Base-by-base conservation (phyloP, 208 protist species). In the Strigomonas oncopelti region DNA sequence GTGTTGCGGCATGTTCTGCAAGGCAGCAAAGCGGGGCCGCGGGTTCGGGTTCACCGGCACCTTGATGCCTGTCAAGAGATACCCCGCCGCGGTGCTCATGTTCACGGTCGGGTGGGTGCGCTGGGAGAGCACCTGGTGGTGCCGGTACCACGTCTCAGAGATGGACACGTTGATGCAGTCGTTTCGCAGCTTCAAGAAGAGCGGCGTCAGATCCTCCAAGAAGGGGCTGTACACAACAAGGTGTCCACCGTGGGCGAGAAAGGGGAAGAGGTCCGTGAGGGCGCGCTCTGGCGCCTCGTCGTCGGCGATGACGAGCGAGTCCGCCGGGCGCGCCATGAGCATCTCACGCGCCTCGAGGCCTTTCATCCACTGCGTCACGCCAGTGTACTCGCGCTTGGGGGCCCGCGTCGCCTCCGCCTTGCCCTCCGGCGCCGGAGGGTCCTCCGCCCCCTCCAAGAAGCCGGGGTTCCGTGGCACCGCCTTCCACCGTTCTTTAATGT, bases 51-150 rank as follows among this genome's bases (percentile, higher is more conserved):
- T 84, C 7, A 28, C 57, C 22, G 81, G 71, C 2, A 93, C 87
- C 59, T 93, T 94, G 13, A 97, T 87, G 3, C 83, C 93, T 0
- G 92, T 95, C n/a, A 98, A 75, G 8, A 98, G 57, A 66, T 93
- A 97, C 8, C 96, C 96, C 20, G 76, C 92, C 0, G 91, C 84
- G 9, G 81, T 91, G 73, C 79, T 94, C 90, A 97, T 98, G 71
- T 89, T 95, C 64, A 97, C 94, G 0, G 90, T 92, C 0, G 96
- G 94, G 65, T 98, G 96, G 20, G 96, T 97, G 48, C 96, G 88
- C 55, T 91, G 85, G 3, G 90, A 89, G 20, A 98, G 85, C 13
- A 98, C 84, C 74, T 98, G 96, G 59, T 97, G 88, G 69, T 96
- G 84, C 18, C 96, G 82, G 75, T 91, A 96, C 91, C 91, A 98